phyloP scores from a whole-genome alignment of 106 monocot genomes.

The Agapanthus africanus region DNA sequence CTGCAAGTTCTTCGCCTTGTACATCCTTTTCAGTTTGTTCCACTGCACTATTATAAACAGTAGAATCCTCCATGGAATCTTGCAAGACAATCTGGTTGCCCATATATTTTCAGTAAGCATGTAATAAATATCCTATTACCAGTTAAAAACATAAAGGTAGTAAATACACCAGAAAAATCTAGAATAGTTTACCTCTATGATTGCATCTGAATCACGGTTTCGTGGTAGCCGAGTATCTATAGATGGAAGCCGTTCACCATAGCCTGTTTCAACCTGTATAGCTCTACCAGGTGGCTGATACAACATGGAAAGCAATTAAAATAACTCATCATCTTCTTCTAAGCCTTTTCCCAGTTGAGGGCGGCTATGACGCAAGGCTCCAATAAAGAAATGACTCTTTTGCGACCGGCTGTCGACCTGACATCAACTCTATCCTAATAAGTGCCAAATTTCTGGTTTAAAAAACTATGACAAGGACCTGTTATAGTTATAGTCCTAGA shows the following conservation, averaged over 20 bases:
- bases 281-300: conserved; percentile 78
- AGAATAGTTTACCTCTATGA: conserved; percentile 65
- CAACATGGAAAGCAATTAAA: too few relatives aligned
- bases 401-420: too few relatives aligned
- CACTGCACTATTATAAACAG: conserved; percentile 21
- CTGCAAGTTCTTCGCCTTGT: conserved; percentile 16
- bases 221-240: conserved; percentile 81
- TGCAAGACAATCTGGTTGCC: conserved; percentile 37
- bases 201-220: conserved; percentile 67
- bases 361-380: too few relatives aligned
- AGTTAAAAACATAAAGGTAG: neutral
- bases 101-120: conserved; percentile 36
- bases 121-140: neutral
- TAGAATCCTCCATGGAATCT: conserved; percentile 48
- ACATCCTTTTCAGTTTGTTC: conserved; percentile 39
- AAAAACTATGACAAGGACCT: too few relatives aligned
- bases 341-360: too few relatives aligned
- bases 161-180: neutral
- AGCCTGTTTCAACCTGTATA: conserved; percentile 84
- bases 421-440: too few relatives aligned
- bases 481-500: too few relatives aligned
- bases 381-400: too few relatives aligned
- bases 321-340: too few relatives aligned
- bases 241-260: conserved; percentile 74
- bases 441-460: too few relatives aligned